These are phyloP conservation scores for Allium fistulosum DNA, from an alignment of 106 monocot species.

Conservation along the genomic window DNA sequence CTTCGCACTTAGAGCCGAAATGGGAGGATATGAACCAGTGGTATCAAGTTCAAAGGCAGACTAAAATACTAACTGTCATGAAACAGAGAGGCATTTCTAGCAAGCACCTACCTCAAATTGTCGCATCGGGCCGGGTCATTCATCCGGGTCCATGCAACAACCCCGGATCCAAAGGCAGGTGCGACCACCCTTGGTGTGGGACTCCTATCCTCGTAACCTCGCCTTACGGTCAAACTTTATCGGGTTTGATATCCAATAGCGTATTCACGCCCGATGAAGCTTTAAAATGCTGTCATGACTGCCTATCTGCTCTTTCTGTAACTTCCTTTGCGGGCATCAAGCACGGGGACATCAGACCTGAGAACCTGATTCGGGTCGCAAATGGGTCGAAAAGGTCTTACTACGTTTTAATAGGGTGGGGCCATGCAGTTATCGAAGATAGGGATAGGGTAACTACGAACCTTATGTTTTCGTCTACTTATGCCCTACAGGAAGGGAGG, in stretches of 20 bases:
- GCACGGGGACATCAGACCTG: constrained; percentile 83
- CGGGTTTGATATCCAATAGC: constrained; percentile 52
- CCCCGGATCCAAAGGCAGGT: constrained; percentile 48
- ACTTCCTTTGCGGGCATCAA: constrained; percentile 72
- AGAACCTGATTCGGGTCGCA: constrained; percentile 62
- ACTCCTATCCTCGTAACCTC: constrained; percentile 76
- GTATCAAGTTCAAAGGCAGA: constrained; percentile 99
- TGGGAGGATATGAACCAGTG: constrained; percentile 91
- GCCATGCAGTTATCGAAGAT: constrained; percentile 88
- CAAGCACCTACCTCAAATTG: constrained; percentile 63
- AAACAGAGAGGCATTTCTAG: constrained; percentile 74
- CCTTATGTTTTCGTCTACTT: constrained; percentile 83
- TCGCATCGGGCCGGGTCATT: constrained; percentile 68
- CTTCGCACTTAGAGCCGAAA: constrained; percentile 75
- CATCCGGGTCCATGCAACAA: constrained; percentile 70
- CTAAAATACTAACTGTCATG: constrained; percentile 77
- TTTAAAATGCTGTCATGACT: constrained; percentile 89
- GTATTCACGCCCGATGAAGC: constrained; percentile 72
- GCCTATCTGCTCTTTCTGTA: constrained; percentile 64
- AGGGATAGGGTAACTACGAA: constrained; percentile 78
- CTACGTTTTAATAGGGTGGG: constrained; percentile 90
- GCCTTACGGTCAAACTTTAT: constrained; percentile 62
- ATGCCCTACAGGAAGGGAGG: constrained; percentile 84
- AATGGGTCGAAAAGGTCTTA: constrained; percentile 29
- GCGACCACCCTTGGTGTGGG: constrained; percentile 79